phyloP scores from a whole-genome alignment of 2,329 filamentous ascomycete species.

The Epichloe baconii region DNA sequence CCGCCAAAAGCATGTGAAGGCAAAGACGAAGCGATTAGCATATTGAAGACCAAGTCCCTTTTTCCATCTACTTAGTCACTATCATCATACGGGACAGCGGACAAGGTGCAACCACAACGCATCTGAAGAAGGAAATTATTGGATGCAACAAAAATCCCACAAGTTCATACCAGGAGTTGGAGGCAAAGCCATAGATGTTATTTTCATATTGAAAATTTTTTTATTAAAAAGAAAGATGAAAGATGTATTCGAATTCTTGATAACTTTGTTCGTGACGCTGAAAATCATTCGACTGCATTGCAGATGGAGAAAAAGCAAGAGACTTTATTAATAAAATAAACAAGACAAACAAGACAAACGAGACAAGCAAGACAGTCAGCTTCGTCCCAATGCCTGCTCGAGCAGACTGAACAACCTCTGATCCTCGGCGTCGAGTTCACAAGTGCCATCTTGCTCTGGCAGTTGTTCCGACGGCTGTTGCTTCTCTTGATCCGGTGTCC shows the following conservation, averaged over 20 bases:
- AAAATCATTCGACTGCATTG: too few relatives aligned
- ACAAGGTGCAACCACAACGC: not conserved
- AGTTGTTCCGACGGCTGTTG: not conserved
- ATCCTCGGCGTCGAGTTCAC: not conserved
- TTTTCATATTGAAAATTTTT: not conserved
- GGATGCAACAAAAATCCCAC: not conserved
- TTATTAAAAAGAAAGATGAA: not conserved
- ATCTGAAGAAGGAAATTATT: not conserved
- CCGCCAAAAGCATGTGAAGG: not conserved
- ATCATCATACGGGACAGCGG: not conserved
- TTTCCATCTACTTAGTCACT: not conserved
- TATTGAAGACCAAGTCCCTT: not conserved
- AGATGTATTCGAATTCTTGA: not conserved
- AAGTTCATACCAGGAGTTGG: constrained; percentile 2
- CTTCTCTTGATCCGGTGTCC: not conserved
- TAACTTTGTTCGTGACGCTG: too few relatives aligned
- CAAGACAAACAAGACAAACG: too few relatives aligned
- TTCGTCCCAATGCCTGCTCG: too few relatives aligned
- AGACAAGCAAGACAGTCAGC: too few relatives aligned
- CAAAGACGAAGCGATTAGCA: not conserved
- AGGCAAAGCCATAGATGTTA: constrained; percentile 1
- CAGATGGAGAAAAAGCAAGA: too few relatives aligned
- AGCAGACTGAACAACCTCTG: not conserved
- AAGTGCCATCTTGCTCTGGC: not conserved
- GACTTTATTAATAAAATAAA: too few relatives aligned